A percentile compares a stretch with the other conserved stretches of the same genome.
Conservation (phyloP, 257 asterid genomes). For the Solanum pinnatisectum region DNA sequence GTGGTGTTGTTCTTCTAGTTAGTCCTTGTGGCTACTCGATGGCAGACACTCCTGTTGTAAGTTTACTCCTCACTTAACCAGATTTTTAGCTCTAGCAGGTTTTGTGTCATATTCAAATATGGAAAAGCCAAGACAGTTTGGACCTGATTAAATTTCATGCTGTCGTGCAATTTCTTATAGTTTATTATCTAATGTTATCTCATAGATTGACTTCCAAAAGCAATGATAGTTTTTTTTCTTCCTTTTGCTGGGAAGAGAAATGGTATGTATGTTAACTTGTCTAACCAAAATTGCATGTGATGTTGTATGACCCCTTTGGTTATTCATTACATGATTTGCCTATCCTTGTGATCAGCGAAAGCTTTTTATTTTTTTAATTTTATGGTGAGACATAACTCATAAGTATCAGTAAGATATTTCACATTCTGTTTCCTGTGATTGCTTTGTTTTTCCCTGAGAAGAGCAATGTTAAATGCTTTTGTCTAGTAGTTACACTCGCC, state of each 20-base stretch:
- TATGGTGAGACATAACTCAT: not conserved
- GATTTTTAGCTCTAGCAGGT: not conserved
- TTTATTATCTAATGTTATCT: not conserved
- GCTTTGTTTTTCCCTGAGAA: not conserved
- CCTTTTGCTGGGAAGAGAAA: not conserved
- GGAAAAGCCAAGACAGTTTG: not conserved
- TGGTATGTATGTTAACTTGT: not conserved
- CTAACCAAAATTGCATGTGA: not conserved
- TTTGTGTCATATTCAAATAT: not conserved
- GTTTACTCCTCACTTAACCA: conserved; percentile 16
- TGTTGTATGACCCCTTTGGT: not conserved
- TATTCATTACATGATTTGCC: not conserved
- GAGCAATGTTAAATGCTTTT: not conserved
- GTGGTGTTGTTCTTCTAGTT: conserved; percentile 76
- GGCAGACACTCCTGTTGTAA: conserved; percentile 88
- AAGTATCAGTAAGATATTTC: not conserved
- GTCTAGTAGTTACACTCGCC: not conserved
- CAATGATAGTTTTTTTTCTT: not conserved
- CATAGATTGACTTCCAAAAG: not conserved
- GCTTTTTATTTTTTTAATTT: not conserved
- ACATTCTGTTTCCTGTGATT: not conserved
- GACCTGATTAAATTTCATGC: not conserved
- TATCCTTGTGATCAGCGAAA: not conserved
- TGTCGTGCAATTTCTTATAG: not conserved
- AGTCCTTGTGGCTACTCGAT: conserved; percentile 91